phyloP scores from a whole-genome alignment of 2,329 filamentous ascomycete genomes.

The Xylariaceae sp. region DNA sequence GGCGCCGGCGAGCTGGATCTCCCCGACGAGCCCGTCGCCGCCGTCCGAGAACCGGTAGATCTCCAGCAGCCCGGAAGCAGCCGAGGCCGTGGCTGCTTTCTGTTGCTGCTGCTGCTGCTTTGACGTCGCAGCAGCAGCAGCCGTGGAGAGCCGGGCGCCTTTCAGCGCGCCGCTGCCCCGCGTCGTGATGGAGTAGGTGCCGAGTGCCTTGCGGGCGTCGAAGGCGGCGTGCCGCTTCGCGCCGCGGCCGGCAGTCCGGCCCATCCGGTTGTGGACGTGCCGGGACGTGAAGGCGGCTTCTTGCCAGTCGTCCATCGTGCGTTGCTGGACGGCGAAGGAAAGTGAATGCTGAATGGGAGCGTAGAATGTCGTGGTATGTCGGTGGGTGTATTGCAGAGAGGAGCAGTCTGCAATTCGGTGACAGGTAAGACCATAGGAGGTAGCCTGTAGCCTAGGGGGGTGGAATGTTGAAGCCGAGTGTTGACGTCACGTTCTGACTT shows the following conservation, averaged over 20 bases:
- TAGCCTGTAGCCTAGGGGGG: too few relatives aligned
- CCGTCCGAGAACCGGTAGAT: conserved; percentile 14
- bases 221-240: conserved; percentile 6
- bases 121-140: background rate
- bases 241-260: conserved; percentile 4
- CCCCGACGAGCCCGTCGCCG: conserved; percentile 13
- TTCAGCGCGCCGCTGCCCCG: conserved; percentile 6
- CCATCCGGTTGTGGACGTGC: conserved; percentile 18
- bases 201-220: conserved; percentile 13
- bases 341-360: too few relatives aligned
- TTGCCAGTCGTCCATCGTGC: conserved; percentile 14
- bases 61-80: conserved; percentile 6
- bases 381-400: too few relatives aligned
- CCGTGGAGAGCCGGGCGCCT: background rate
- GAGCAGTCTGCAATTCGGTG: too few relatives aligned
- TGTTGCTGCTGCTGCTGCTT: too few relatives aligned
- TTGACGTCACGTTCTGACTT: too few relatives aligned
- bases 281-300: conserved; percentile 15
- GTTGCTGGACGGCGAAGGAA: too few relatives aligned
- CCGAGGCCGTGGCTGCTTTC: background rate
- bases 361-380: too few relatives aligned
- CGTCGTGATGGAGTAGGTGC: conserved; percentile 13
- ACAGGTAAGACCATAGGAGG: too few relatives aligned
- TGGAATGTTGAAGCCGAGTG: too few relatives aligned
- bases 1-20: conserved; percentile 3